Evolutionary conservation across 169 alveolate species (phyloP).

Genomic region (Plasmodium chabaudi): DNA sequence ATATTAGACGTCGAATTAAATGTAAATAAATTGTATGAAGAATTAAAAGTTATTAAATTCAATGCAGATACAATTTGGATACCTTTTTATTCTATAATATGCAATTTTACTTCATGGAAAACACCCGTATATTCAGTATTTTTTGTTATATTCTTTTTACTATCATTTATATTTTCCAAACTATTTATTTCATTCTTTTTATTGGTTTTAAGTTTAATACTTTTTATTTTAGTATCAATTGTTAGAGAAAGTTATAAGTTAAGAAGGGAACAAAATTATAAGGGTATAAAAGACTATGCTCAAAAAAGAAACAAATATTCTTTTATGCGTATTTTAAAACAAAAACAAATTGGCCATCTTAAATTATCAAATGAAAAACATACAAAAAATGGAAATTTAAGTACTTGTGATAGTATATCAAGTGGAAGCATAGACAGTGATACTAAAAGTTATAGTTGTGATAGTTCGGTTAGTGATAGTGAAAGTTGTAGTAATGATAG

Average conservation of each 20-base stretch:
- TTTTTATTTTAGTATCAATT: constrained; percentile 68
- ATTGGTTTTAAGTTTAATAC: constrained; percentile 48
- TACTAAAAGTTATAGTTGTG: background rate
- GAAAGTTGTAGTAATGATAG: background rate
- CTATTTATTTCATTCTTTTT: constrained; percentile 69
- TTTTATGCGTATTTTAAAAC: constrained; percentile 6
- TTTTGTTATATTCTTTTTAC: constrained; percentile 42
- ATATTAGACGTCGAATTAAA: constrained; percentile 68
- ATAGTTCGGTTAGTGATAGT: background rate
- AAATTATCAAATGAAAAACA: too few species aligned
- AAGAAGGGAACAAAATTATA: background rate
- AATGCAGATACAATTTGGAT: constrained; percentile 64
- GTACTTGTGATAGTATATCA: too few species aligned
- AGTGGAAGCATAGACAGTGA: background rate
- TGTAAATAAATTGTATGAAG: constrained; percentile 63
- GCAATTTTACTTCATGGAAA: constrained; percentile 70
- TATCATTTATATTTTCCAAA: constrained; percentile 64
- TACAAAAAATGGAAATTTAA: too few species aligned
- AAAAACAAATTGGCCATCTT: background rate
- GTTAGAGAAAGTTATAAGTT: constrained; percentile 55
- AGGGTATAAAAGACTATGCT: background rate
- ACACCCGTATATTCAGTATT: constrained; percentile 71
- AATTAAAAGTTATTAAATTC: constrained; percentile 36
- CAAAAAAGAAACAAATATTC: background rate
- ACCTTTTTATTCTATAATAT: constrained; percentile 69